Base-by-base conservation (phyloP, 2,329 filamentous ascomycete species). In the Arthrobotrys pseudoclavata region DNA sequence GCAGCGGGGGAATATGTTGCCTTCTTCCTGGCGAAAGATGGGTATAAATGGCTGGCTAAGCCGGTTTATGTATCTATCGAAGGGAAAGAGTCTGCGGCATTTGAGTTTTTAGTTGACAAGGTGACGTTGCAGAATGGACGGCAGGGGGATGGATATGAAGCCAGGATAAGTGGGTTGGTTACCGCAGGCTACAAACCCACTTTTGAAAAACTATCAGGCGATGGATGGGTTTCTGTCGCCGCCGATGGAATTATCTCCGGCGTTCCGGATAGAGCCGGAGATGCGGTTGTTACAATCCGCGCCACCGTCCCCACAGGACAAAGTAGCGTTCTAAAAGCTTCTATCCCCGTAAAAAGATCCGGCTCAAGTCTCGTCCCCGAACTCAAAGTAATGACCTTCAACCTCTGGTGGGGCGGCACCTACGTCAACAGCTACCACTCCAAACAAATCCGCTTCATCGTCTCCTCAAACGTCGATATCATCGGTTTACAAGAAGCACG, bases 11-110 rank as follows among this genome's bases (percentile, higher is more conserved):
- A 80, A 57, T 75, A 88, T 87, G 81, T 89, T 91, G 84, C 92
- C 87, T 64, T 93, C 88, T 80, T 97, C 92, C 75, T 91, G 90
- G 80, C 96, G 95, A 84, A 91, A 91, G 82, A 97, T 90, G 82
- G 82, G 4, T 85, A 85, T 79, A 81, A 81, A 48, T 84, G 82
- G 81, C 81, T 85, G 2, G 82, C 83, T 0, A 79, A 81, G 9
- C 83, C 84, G 1, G 76, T 84, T 34, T 79, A 82, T 22, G 80
- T 85, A 15, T 78, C 79, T 34, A 64, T 83, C 2, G 78, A 81
- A 9, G 26, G 66, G 1, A 9, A 50, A 3, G 64, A 50, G 0
- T 29, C 53, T 1, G 13, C 57, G 3, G 48, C 15, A 3, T 76
- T 76, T 40, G 64, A n/a, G 2, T 85, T 85, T 66, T 80, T 84